Base-by-base conservation (phyloP, 2,329 filamentous ascomycete species). In the Dryadomyces sulphureus region DNA sequence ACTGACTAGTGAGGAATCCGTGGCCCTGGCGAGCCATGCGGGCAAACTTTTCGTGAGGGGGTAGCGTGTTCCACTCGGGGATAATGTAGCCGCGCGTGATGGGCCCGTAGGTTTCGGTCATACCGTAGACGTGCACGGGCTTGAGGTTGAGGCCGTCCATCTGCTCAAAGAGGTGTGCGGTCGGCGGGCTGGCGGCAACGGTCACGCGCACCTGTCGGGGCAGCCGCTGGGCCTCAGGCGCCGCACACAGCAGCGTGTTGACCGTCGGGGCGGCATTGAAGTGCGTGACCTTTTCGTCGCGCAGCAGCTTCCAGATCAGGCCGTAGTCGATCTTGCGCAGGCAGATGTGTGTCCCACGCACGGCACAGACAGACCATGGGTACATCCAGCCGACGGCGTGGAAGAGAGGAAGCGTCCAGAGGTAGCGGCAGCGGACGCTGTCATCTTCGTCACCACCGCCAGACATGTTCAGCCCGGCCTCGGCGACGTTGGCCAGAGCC, bases 201-300 rank as follows among this genome's bases (percentile, higher is more conserved):
- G 89, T 94, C 6, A 98, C 92, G 16, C 79, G 73, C 9, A 96
- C 88, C 0, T 79, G 75, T 1, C 77, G 65, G 0, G 78, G 68
- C 1, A 98, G 69, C 41, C 64, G 73, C 53, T 73, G 75, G 2
- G 92, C 90, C 60, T 88, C 81, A 36, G 80, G 72, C 3, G 84
- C 75, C 12, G 82, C 82, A 58, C 92, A 94, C 3, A 98, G 75
- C 1, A 96, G 67, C 0, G 90, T 98, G 61, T 96, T 96, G 45
- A 98, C 92, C 0, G 92, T 98, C 0, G 92, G 92, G 0, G 90
- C 92, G 1, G 90, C 90, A 58, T 90, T 94, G 67, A 93, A 96
- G 62, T 98, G 92, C 0, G 88, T 96, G 52, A 98, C 83, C 7
- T 76, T 70, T 62, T 96, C 85, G 45, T 87, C 75, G 57, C 88